Conservation (phyloP, 176 grass and related monocot species). For the Oryza australiensis region DNA sequence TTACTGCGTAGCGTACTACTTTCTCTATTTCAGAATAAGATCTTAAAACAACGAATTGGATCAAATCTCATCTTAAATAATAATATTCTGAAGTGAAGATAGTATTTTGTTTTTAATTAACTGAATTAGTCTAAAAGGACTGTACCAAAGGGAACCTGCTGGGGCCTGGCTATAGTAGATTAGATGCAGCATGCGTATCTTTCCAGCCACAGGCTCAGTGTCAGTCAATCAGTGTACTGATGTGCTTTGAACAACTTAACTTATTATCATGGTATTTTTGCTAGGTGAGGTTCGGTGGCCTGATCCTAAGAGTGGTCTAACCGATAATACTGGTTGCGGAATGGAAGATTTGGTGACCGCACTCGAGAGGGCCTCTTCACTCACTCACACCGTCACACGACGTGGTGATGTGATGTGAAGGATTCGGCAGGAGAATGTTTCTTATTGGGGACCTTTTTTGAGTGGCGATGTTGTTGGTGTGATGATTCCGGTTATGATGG, state of each 20-base stretch:
- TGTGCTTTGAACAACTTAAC: neutral
- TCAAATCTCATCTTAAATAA: too few species aligned
- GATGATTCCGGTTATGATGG: conserved; percentile 22
- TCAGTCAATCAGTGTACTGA: neutral
- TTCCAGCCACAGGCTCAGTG: neutral
- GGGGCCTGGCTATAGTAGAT: neutral
- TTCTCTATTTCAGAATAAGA: too few species aligned
- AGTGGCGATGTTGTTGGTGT: neutral
- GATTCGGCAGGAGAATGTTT: conserved; percentile 26
- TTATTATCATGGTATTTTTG: neutral
- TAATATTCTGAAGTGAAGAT: too few species aligned
- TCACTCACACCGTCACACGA: too few species aligned
- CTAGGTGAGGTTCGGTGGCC: neutral
- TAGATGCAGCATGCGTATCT: neutral
- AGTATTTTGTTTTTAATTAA: too few species aligned
- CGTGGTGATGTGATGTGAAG: conserved; percentile 30
- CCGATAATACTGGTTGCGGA: neutral
- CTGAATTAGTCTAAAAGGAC: neutral
- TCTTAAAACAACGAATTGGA: too few species aligned
- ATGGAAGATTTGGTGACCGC: conserved; percentile 46
- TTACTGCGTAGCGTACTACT: neutral
- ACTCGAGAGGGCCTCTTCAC: neutral
- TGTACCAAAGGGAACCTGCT: neutral
- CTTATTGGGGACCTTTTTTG: neutral
- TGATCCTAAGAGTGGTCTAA: neutral